Evolutionary conservation across 2,329 filamentous ascomycete species (phyloP), one percentile per base, ranked within the genome.

Genomic region (Nannizziopsis barbatae): DNA sequence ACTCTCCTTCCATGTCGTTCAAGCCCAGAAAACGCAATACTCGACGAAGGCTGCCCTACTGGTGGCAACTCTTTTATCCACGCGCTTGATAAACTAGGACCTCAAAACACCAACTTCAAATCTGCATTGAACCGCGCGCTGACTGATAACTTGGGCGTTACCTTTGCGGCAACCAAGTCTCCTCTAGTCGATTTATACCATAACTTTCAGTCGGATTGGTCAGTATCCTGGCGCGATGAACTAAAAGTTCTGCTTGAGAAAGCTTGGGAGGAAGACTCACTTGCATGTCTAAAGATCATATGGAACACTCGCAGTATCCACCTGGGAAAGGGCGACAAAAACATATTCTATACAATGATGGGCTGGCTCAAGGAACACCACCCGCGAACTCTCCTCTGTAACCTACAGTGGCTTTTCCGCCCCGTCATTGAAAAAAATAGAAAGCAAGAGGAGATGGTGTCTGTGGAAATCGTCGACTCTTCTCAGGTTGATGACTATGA

Each of bases 241-340:
- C 58, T 79, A 1, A 55, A 60, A 4, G 56, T 65, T 10, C 57
- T 74, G 1, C 69, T 80, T 27, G 58, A 70, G 2, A 51, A 60
- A 2, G 71, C 76, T 1, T 81, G 77, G 77, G 55, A 58, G 1
- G 57, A 63, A 1, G 72, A 79, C 50, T 52, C 72, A 0, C 55
- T 71, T 2, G 58, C 66, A 10, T 77, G 76, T 0, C 66, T 80
- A 27, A 77, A 77, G 57, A 70, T 80, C 55, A 75, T 81, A 53
- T 80, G 77, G 68, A 77, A 79, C 51, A 62, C 71, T 0, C 71
- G 78, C 8, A 78, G 75, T n/a, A 80, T 80, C 42, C 77, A 80
- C 50, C 61, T 80, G 0, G 77, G 78, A 12, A 80, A 79, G 60
- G 67, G 68, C 31, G 72, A 69, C 7, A 67, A 66, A 17, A 49